Percentiles rank a stretch among this genome's conserved stretches.
These are phyloP conservation scores for Coemansia sp. DNA, from an alignment of 192 early-diverging fungal species.

Conservation along the genomic window DNA sequence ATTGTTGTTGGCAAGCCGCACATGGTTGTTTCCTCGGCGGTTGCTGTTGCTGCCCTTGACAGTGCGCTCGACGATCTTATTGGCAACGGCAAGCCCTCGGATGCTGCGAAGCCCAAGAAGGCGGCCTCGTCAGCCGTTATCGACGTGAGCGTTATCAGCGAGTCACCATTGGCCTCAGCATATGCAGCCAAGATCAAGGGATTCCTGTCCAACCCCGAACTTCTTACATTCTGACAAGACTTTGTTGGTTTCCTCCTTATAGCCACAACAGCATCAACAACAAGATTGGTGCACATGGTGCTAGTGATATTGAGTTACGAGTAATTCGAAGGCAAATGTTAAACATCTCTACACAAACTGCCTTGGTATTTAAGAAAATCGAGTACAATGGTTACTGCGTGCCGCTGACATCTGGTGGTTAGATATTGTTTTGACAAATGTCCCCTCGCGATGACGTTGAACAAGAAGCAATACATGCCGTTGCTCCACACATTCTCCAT, in stretches of 20 bases:
- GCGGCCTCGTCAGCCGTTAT: slow-evolving; percentile 1
- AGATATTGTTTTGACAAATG: too few relatives aligned
- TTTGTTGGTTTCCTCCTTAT: background rate
- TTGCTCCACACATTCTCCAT: too few relatives aligned
- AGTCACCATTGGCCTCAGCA: slow-evolving; percentile 22
- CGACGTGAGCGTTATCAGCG: slow-evolving; percentile 33
- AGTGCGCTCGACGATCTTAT: slow-evolving; percentile 37
- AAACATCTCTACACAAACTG: too few relatives aligned
- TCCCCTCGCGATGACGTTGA: too few relatives aligned
- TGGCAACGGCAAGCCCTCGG: slow-evolving; percentile 5
- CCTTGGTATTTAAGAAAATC: too few relatives aligned
- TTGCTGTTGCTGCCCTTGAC: slow-evolving; percentile 23
- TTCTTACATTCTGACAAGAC: slow-evolving; percentile 25
- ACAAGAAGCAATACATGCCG: too few relatives aligned
- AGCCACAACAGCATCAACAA: too few relatives aligned
- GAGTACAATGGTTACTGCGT: too few relatives aligned
- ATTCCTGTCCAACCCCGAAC: slow-evolving; percentile 42
- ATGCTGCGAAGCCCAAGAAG: background rate
- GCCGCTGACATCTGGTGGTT: too few relatives aligned
- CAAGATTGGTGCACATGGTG: background rate
- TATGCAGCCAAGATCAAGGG: slow-evolving; percentile 41
- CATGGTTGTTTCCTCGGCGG: slow-evolving; percentile 26
- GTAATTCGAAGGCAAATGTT: too few relatives aligned
- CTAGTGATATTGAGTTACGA: too few relatives aligned
- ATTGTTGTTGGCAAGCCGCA: slow-evolving; percentile 63